A percentile compares a stretch with the other conserved stretches of the same genome.
These are phyloP conservation scores for Phyllosticta ampelicida DNA, from an alignment of 2,329 filamentous ascomycete species.

Conservation along the genomic window DNA sequence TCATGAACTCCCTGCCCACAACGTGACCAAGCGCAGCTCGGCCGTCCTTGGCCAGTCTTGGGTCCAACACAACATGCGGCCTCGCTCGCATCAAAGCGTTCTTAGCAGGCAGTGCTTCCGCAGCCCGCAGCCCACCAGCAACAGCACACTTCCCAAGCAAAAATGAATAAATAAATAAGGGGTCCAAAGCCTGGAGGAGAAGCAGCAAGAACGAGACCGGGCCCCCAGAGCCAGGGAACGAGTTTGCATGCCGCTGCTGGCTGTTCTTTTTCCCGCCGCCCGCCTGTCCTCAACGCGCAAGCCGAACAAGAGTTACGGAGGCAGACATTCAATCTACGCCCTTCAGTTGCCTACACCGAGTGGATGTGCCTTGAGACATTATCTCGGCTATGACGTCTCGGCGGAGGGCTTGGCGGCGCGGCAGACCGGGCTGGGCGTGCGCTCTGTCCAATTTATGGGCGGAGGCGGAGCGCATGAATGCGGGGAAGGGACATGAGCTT, in stretches of 20 bases:
- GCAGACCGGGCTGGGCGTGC: not conserved
- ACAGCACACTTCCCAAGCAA: not conserved
- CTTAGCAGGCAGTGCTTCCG: not conserved
- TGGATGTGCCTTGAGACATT: not conserved
- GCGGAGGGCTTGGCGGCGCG: slow-evolving; percentile 8
- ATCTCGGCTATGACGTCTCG: not conserved
- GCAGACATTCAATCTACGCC: not conserved
- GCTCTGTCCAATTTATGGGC: not conserved
- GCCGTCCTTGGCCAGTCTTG: not conserved
- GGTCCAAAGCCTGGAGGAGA: not conserved
- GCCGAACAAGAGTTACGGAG: not conserved
- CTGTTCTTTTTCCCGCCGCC: not conserved
- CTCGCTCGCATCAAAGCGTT: not conserved
- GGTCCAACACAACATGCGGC: not conserved
- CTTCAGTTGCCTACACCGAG: not conserved
- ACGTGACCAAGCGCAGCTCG: not conserved
- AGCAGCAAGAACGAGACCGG: not conserved
- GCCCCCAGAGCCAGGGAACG: not conserved
- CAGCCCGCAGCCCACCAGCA: not conserved
- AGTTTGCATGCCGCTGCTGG: not conserved
- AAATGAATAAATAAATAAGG: not conserved
- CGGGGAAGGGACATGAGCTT: not conserved
- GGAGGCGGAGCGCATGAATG: not conserved
- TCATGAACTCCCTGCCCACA: not conserved
- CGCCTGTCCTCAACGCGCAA: not conserved